phyloP scores from a whole-genome alignment of 768 basidiomycete species.

The Mycena capillaripes region DNA sequence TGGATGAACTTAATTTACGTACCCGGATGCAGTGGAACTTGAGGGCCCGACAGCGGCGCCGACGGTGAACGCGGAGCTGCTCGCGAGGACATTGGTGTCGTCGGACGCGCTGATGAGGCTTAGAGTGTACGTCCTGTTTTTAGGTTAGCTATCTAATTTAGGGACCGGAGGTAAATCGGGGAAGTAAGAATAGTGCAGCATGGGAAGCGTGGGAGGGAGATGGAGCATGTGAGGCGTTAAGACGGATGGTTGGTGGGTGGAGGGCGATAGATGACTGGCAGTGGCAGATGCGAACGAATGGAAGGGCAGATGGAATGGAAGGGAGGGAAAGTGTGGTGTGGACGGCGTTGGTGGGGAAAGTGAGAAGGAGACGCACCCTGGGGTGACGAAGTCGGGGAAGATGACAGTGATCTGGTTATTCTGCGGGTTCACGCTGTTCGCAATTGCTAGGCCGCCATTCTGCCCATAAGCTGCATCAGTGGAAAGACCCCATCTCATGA shows the following conservation, averaged over 20 bases:
- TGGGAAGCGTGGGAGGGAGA: not conserved
- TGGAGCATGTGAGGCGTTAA: not conserved
- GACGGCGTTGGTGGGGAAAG: not conserved
- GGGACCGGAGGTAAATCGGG: not conserved
- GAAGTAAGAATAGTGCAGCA: not conserved
- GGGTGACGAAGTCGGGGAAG: not conserved
- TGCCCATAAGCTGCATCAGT: not conserved
- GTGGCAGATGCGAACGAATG: not conserved
- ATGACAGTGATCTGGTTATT: not conserved
- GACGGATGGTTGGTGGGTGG: not conserved
- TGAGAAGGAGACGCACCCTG: not conserved
- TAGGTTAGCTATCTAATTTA: not conserved
- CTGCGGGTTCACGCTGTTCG: not conserved
- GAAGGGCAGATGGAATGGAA: not conserved
- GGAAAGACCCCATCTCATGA: too few species aligned
- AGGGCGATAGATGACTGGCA: not conserved
- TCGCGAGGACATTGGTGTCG: not conserved
- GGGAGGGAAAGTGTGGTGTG: not conserved
- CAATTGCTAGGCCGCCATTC: constrained; percentile 1
- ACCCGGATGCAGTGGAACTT: not conserved
- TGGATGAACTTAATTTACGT: not conserved
- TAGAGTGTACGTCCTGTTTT: not conserved
- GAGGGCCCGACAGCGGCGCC: not conserved
- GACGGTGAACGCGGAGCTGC: not conserved
- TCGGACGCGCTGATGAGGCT: not conserved